Evolutionary conservation across 2,329 filamentous ascomycete genomes (phyloP).

Genomic region (Didymella segeticola): DNA sequence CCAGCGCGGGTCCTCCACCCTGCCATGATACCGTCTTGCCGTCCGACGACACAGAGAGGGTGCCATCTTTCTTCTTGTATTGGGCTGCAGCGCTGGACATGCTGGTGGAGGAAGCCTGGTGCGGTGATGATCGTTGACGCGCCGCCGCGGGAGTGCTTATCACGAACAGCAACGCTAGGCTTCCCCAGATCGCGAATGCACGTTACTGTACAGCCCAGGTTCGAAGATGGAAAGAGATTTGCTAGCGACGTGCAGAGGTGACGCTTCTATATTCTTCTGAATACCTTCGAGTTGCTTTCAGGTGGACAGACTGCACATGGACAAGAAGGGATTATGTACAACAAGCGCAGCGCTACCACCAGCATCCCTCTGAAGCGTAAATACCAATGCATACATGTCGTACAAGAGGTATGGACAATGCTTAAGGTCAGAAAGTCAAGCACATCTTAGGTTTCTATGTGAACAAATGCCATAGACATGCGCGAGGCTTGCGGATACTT

Average conservation of each 20-base stretch:
- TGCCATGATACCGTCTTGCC: constrained; percentile 81
- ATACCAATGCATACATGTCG: too few relatives aligned
- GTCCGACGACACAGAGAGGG: constrained; percentile 76
- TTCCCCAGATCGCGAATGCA: constrained; percentile 20
- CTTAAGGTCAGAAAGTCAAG: neutral
- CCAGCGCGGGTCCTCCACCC: constrained; percentile 68
- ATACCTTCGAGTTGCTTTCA: too few relatives aligned
- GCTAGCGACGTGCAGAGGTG: too few relatives aligned
- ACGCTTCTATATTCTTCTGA: too few relatives aligned
- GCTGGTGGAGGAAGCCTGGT: constrained; percentile 28
- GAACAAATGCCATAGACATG: neutral
- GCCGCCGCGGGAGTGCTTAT: constrained; percentile 16
- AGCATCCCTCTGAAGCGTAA: too few relatives aligned
- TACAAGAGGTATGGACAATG: neutral
- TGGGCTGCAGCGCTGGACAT: constrained; percentile 52
- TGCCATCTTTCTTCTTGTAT: constrained; percentile 97
- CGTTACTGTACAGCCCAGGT: too few relatives aligned
- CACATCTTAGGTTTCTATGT: neutral
- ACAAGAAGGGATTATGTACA: too few relatives aligned
- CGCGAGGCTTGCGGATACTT: constrained; percentile 12
- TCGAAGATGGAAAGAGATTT: too few relatives aligned
- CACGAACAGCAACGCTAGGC: constrained; percentile 14
- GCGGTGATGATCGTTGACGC: constrained; percentile 11
- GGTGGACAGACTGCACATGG: too few relatives aligned
- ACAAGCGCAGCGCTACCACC: neutral